These are phyloP conservation scores for Platanthera guangdongensis DNA, from an alignment of 106 monocot genomes.

Conservation along the genomic window DNA sequence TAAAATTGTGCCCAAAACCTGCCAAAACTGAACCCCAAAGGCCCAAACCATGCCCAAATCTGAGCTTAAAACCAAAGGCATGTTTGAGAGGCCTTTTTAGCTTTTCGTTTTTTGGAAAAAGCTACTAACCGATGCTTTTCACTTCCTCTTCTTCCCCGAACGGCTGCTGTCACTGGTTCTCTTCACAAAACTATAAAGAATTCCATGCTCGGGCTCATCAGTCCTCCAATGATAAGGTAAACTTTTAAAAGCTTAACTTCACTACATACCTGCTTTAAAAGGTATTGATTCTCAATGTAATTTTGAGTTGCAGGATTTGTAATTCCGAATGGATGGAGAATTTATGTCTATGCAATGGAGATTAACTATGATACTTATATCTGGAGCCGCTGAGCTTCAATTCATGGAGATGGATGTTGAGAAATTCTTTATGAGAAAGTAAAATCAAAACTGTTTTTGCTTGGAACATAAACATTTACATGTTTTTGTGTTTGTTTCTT, in stretches of 20 bases:
- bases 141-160: no score
- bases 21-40: no score
- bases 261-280: not conserved
- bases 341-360: slow-evolving; percentile 86
- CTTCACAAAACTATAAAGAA: slow-evolving; percentile 77
- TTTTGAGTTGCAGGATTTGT: slow-evolving; percentile 41
- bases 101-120: no score
- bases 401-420: slow-evolving; percentile 98
- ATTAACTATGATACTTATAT: slow-evolving; percentile 83
- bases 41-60: no score
- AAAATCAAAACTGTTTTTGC: no score
- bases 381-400: slow-evolving; percentile 79
- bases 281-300: not conserved
- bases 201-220: slow-evolving; percentile 52
- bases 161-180: slow-evolving; percentile 76
- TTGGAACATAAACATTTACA: no score
- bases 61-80: no score
- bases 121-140: no score
- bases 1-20: no score
- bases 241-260: not conserved
- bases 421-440: not conserved
- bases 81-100: no score
- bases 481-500: no score
- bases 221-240: slow-evolving; percentile 67
- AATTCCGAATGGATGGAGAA: slow-evolving; percentile 91